These are phyloP conservation scores for Fusarium sp. DNA, from an alignment of 2,329 filamentous ascomycete genomes.

Conservation along the genomic window DNA sequence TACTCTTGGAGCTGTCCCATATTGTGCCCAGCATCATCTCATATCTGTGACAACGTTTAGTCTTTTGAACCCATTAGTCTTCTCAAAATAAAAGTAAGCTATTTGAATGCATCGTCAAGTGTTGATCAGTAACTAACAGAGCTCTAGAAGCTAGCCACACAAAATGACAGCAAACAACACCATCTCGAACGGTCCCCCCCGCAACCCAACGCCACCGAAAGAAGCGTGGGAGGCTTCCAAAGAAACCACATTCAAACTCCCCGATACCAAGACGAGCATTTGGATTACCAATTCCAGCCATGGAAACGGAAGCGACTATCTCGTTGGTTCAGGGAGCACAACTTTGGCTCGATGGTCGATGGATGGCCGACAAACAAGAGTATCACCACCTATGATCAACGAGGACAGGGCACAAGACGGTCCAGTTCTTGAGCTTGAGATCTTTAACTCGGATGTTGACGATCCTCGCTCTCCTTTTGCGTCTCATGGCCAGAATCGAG, in stretches of 20 bases:
- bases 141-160: too few relatives aligned
- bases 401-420: conserved; percentile 22
- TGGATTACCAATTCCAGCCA: conserved; percentile 20
- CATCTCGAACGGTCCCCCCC: conserved; percentile 14
- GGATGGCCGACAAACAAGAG: conserved; percentile 13
- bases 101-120: too few relatives aligned
- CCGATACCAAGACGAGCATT: conserved; percentile 22
- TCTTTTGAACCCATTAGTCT: too few relatives aligned
- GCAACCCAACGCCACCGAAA: conserved; percentile 29
- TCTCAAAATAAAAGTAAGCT: too few relatives aligned
- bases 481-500: conserved; percentile 5
- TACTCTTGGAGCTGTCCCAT: not conserved
- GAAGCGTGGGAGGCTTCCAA: conserved; percentile 17
- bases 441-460: conserved; percentile 14
- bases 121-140: too few relatives aligned
- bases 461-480: conserved; percentile 13
- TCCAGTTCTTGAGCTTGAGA: conserved; percentile 13
- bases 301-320: conserved; percentile 9
- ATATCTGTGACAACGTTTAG: not conserved
- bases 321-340: conserved; percentile 15
- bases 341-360: conserved; percentile 22
- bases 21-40: not conserved
- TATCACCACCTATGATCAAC: conserved; percentile 32
- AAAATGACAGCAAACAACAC: conserved; percentile 11
- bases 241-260: conserved; percentile 17